Conservation (phyloP, 352 stramenopile species). For the Globisporangium canariense region DNA sequence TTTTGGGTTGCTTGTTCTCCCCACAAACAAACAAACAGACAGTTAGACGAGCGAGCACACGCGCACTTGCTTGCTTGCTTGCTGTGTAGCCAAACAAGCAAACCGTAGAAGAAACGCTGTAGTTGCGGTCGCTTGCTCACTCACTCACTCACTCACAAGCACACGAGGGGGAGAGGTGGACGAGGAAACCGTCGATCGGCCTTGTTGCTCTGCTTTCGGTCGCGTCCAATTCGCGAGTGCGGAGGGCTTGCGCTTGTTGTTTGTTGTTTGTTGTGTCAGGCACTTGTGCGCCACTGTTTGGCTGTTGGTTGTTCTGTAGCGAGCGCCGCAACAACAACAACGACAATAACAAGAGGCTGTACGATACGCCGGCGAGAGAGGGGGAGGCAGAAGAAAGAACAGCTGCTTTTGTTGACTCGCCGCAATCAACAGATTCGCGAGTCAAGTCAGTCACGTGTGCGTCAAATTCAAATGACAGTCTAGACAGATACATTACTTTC, state of each 20-base stretch:
- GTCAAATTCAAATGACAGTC: background rate
- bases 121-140: background rate
- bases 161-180: background rate
- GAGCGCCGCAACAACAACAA: too few relatives aligned
- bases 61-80: background rate
- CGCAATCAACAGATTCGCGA: background rate
- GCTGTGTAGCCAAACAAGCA: background rate
- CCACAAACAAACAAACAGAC: background rate
- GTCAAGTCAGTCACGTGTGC: background rate
- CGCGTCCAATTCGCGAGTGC: background rate
- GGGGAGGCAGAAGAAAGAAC: background rate
- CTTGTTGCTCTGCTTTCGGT: background rate
- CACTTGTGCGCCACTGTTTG: background rate
- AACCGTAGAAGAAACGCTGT: constrained; percentile 2
- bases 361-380: background rate
- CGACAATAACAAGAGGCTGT: background rate
- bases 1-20: background rate
- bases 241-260: background rate
- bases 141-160: background rate
- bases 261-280: background rate
- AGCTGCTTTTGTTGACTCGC: background rate
- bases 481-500: too few relatives aligned
- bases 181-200: background rate
- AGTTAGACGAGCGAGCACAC: background rate
- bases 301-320: background rate